Base-by-base conservation (phyloP, 208 protist genomes). In the Leishmania braziliensis region DNA sequence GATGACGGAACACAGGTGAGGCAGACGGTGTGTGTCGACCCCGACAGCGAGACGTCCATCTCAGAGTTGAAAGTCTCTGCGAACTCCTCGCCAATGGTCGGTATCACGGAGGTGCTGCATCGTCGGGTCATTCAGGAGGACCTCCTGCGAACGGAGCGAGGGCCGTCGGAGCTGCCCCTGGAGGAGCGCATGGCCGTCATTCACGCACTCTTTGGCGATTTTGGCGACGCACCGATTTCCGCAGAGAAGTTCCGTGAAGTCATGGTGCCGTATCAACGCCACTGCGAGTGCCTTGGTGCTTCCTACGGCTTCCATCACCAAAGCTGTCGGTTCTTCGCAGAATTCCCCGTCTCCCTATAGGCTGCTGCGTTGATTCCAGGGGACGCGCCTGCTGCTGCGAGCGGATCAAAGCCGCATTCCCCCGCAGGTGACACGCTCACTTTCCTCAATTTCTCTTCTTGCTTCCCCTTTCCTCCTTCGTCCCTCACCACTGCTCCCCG, bases 221-320 rank as follows among this genome's bases (percentile, higher is more conserved):
- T 76, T 2, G 77, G 62, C 12, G 26, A 78, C 58, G 65, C 53
- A 29, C 82, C 77, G 9, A 85, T 85, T 23, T 79, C 82, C 2
- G 82, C 77, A 48, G 82, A 85, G 77, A 71, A 50, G 20, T 85
- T 85, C 48, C 68, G 69, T 56, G 82, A 85, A 54, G 50, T 85
- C 62, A 85, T 85, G 82, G 82, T 82, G 62, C 82, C 82, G 26
- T 85, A 66, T 54, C 65, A 79, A 60, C 82, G 82, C 51, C 77
- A 81, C 23, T 85, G 82, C 77, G 82, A 85, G 39, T 85, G 82
- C 72, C 82, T 85, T n/a, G 82, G 82, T 33, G 82, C 77, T 20
- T 85, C 82, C n/a, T 85, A 85, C 82, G 82, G 77, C 72, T 85
- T 85, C 29, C 82, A 85, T 58, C 77, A 85, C 43, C 82, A 75